phyloP scores from a whole-genome alignment of 192 early-diverging fungal genomes.

The Coemansia sp. region DNA sequence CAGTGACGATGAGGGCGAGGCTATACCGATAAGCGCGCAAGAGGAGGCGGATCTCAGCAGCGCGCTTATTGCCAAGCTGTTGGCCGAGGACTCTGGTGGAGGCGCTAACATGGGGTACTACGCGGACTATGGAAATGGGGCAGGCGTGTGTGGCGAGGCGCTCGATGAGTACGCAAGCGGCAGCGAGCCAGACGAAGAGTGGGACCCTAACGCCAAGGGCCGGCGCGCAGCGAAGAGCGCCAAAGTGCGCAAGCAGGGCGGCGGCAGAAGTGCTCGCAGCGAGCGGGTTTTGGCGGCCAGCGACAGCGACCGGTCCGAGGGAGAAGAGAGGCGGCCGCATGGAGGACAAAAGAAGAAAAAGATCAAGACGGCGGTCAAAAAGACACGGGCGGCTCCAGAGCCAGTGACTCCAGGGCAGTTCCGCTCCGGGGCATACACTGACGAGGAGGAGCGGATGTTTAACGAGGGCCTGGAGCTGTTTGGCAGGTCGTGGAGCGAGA shows the following conservation, averaged over 20 bases:
- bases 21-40: constrained; percentile 56
- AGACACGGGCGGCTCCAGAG: constrained; percentile 27
- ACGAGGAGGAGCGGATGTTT: constrained; percentile 73
- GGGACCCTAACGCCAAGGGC: constrained; percentile 46
- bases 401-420: constrained; percentile 52
- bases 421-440: constrained; percentile 72
- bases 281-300: constrained; percentile 8
- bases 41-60: constrained; percentile 80
- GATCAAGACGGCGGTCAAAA: constrained; percentile 12
- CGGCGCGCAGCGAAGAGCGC: constrained; percentile 30
- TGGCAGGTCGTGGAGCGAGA: constrained; percentile 81
- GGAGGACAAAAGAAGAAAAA: constrained; percentile 19
- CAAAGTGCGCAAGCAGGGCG: constrained; percentile 23
- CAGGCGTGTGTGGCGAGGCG: constrained; percentile 26
- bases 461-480: constrained; percentile 74
- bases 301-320: constrained; percentile 18
- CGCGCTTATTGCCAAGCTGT: constrained; percentile 74
- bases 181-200: constrained; percentile 48
- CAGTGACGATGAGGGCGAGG: constrained; percentile 1
- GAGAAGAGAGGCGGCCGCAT: background rate
- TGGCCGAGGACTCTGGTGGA: constrained; percentile 65
- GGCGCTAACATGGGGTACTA: constrained; percentile 57
- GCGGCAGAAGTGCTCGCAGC: background rate
- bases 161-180: constrained; percentile 51
- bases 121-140: constrained; percentile 44